phyloP scores from a whole-genome alignment of 2,329 filamentous ascomycete genomes.

The Helicocarpus griseus region DNA sequence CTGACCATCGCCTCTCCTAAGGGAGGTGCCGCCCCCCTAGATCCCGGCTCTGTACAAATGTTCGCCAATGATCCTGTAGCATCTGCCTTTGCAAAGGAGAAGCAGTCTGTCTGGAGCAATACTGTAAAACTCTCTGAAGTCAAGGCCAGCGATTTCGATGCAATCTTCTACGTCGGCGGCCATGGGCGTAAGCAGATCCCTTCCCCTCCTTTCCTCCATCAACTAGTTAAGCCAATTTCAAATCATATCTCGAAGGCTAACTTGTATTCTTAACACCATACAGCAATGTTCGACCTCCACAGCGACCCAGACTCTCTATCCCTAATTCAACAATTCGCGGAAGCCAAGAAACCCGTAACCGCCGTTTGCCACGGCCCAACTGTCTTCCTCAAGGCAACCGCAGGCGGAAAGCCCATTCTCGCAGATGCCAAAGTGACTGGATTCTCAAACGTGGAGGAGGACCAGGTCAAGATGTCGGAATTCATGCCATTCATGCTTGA shows the following conservation, averaged over 20 bases:
- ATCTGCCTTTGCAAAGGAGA: slow-evolving; percentile 45
- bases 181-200: slow-evolving; percentile 42
- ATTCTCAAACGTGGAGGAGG: slow-evolving; percentile 41
- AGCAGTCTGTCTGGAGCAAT: slow-evolving; percentile 53
- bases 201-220: background rate
- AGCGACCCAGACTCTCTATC: slow-evolving; percentile 31
- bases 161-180: slow-evolving; percentile 51
- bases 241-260: background rate
- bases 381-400: slow-evolving; percentile 36
- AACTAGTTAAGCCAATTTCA: background rate
- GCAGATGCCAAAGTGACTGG: slow-evolving; percentile 35
- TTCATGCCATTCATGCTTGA: slow-evolving; percentile 40
- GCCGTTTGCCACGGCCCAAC: slow-evolving; percentile 42
- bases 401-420: slow-evolving; percentile 35
- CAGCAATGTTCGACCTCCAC: slow-evolving; percentile 43
- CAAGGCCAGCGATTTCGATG: slow-evolving; percentile 53
- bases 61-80: slow-evolving; percentile 47
- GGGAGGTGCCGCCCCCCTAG: slow-evolving; percentile 53
- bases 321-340: slow-evolving; percentile 40
- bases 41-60: slow-evolving; percentile 47
- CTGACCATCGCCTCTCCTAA: slow-evolving; percentile 52
- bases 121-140: slow-evolving; percentile 51
- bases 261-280: background rate
- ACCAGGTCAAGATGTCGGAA: slow-evolving; percentile 28
- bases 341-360: slow-evolving; percentile 39